Evolutionary conservation across 768 basidiomycete genomes (phyloP).

Genomic region (Suillus placidus): DNA sequence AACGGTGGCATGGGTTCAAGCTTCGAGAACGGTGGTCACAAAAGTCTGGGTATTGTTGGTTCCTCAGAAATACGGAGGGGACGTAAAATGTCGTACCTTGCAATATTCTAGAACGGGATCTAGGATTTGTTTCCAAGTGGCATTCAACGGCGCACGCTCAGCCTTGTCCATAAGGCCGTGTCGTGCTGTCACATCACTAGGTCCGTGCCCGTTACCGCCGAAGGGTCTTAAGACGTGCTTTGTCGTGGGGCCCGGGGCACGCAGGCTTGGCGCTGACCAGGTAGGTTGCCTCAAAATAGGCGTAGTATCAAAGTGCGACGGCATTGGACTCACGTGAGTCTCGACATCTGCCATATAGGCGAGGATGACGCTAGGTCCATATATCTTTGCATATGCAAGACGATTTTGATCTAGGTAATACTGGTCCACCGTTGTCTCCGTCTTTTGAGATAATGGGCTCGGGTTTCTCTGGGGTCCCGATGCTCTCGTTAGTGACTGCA

Average conservation of each 20-base stretch:
- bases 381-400: conserved; percentile 68
- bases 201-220: conserved; percentile 25
- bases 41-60: conserved; percentile 54
- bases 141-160: conserved; percentile 59
- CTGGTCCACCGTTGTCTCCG: conserved; percentile 41
- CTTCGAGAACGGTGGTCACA: conserved; percentile 64
- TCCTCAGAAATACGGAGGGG: not conserved
- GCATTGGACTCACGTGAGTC: conserved; percentile 63
- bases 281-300: conserved; percentile 17
- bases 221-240: conserved; percentile 30
- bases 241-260: no score
- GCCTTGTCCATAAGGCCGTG: conserved; percentile 50
- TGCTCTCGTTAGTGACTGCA: not conserved
- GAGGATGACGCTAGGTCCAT: conserved; percentile 79
- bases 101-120: conserved; percentile 90
- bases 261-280: no score
- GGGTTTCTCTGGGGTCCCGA: conserved; percentile 69
- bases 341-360: conserved; percentile 92
- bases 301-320: not conserved
- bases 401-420: conserved; percentile 52
- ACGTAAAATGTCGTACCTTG: conserved; percentile 50
- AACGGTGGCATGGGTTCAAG: conserved; percentile 76
- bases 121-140: conserved; percentile 89
- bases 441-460: conserved; percentile 59
- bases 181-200: conserved; percentile 26